A percentile compares a stretch with the other conserved stretches of the same genome.
Evolutionary conservation across 805 yeast genomes (phyloP).

Genomic region (Lachancea nothofagi): DNA sequence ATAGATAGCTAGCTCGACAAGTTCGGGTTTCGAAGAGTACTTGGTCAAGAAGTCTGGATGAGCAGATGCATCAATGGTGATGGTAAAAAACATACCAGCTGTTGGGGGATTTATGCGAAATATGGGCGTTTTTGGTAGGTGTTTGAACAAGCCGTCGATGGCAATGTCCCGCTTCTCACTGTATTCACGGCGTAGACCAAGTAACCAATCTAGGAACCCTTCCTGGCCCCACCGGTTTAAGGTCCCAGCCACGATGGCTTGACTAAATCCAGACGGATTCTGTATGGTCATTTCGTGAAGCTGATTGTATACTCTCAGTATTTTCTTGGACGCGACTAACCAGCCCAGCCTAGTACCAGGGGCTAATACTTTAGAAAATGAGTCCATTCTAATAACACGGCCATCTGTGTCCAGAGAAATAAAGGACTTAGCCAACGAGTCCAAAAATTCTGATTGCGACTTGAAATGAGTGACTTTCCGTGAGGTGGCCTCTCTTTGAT

Average conservation of each 20-base stretch:
- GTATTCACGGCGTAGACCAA: constrained; percentile 76
- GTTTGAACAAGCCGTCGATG: constrained; percentile 61
- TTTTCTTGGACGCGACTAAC: constrained; percentile 64
- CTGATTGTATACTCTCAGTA: constrained; percentile 63
- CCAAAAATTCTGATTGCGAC: constrained; percentile 59
- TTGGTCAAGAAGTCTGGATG: constrained; percentile 70
- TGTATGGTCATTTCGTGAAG: constrained; percentile 79
- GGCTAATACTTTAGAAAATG: constrained; percentile 85
- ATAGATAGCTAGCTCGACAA: constrained; percentile 59
- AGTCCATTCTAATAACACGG: constrained; percentile 81
- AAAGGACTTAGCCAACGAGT: constrained; percentile 69
- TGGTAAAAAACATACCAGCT: constrained; percentile 85
- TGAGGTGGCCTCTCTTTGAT: constrained; percentile 42
- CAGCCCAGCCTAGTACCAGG: constrained; percentile 90
- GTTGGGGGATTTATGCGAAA: constrained; percentile 52
- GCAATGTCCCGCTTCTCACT: constrained; percentile 84
- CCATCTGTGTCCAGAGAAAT: constrained; percentile 76
- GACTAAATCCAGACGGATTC: constrained; percentile 75
- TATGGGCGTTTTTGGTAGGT: constrained; percentile 35
- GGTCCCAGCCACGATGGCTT: constrained; percentile 61
- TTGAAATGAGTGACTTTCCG: constrained; percentile 24
- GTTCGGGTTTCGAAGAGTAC: constrained; percentile 51
- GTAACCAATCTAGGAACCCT: constrained; percentile 87
- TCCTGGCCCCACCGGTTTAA: constrained; percentile 84
- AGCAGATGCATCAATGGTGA: constrained; percentile 64